Base-by-base conservation (phyloP, 2,329 filamentous ascomycete species). In the Clonostachys rosea region DNA sequence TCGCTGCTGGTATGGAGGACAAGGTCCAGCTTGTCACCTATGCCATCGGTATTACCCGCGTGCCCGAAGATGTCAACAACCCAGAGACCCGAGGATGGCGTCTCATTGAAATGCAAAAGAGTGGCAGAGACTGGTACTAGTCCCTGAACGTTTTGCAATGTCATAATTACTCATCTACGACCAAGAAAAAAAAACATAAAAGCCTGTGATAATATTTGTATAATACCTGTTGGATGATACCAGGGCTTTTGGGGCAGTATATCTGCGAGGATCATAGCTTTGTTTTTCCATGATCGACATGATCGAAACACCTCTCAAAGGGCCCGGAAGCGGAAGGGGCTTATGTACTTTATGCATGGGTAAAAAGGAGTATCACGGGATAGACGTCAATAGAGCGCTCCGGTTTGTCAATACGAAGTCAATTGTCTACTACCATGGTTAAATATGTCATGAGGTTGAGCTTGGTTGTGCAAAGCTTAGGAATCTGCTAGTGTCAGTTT, bases 1-100 rank as follows among this genome's bases (percentile, higher is more conserved):
- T 99, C 43, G 91, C 92, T 4, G 92, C 92, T 12, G 94, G 94
- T 40, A 97, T 96, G 91, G 94, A 99, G 69, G 94, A 99, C 70
- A 95, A 91, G 72, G 94, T 99, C 20, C 94, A 99, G 70, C 84
- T 96, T 56, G 94, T 99, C 56, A 97, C 94, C 3, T 99, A 99
- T 62, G 94, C 92, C 53, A 97, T 99, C 57, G 94, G 94, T 58
- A 87, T 99, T 50, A 99, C 94, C 5, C 79, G 94, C 54, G 84
- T 95, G 50, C 86, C 94, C 3, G 94, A 99, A 64, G 94, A 99
- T 57, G 92, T 97, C 56, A 92, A 86, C 75, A 97, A 99, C 67
- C 89, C 91, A 3, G 94, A 99, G 73, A 99, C 94, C 11, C 81
- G 91, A 62, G 94, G 94, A 34, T 99, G 94, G 94, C 86, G 92